Percentiles rank a stretch among this genome's conserved stretches.
Evolutionary conservation across 306 rosid species (phyloP).

Genomic region (Begonia loranthoides): DNA sequence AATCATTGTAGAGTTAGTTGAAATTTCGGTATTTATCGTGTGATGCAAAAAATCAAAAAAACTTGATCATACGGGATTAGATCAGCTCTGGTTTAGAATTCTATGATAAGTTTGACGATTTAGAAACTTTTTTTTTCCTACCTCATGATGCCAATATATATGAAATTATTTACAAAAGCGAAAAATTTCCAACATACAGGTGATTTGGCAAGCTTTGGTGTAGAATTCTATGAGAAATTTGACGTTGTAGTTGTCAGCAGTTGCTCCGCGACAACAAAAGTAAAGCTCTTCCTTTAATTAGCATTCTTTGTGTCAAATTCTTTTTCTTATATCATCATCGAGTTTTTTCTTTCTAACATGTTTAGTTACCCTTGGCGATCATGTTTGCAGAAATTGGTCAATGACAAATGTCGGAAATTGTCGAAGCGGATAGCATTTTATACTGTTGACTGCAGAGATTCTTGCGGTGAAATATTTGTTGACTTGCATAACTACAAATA

Average conservation of each 20-base stretch:
- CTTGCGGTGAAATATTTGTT: slow-evolving; percentile 94
- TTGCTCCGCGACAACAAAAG: slow-evolving; percentile 69
- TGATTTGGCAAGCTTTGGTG: slow-evolving; percentile 49
- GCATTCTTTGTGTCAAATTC: neutral
- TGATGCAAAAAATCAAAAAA: too few relatives aligned
- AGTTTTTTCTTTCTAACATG: slow-evolving; percentile 5
- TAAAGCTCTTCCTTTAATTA: slow-evolving; percentile 13
- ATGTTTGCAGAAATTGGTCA: slow-evolving; percentile 48
- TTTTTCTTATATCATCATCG: neutral
- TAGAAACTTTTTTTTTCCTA: too few relatives aligned
- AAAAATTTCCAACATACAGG: slow-evolving; percentile 27
- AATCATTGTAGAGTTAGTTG: neutral
- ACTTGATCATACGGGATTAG: too few relatives aligned
- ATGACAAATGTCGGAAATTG: slow-evolving; percentile 74
- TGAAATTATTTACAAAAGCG: too few relatives aligned
- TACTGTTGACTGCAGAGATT: slow-evolving; percentile 82
- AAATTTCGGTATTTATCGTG: neutral
- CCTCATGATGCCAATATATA: too few relatives aligned
- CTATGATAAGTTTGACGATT: too few relatives aligned
- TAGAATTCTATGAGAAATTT: slow-evolving; percentile 57
- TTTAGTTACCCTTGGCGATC: neutral
- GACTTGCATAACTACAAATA: slow-evolving; percentile 70
- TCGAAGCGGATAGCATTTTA: slow-evolving; percentile 69
- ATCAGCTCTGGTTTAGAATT: too few relatives aligned
- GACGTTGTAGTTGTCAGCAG: slow-evolving; percentile 72